A percentile compares a stretch with the other conserved stretches of the same genome.
Evolutionary conservation across 164 flowering plant genomes (phyloP).

Genomic region (Umbilicus rupestris): DNA sequence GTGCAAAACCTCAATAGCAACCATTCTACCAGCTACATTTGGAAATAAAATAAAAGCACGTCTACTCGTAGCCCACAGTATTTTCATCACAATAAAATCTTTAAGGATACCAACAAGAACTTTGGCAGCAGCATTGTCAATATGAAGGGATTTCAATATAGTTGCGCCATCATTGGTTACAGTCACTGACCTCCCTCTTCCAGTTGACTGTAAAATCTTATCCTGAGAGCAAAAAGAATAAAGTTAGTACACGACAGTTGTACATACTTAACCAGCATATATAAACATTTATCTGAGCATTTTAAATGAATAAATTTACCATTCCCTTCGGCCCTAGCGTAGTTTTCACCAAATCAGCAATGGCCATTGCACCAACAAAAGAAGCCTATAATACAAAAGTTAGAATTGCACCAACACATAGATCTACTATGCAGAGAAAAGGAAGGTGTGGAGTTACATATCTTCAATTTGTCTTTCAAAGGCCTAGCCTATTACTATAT

Average conservation of each 20-base stretch:
- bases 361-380: conserved; percentile 96
- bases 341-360: conserved; percentile 91
- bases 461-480: not conserved
- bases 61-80: not conserved
- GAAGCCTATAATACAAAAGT: conserved; percentile 39
- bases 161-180: conserved; percentile 99
- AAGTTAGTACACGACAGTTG: not conserved
- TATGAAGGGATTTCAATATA: conserved; percentile 86
- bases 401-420: not conserved
- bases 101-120: conserved; percentile 92
- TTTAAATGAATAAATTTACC: conserved; percentile 30
- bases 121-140: conserved; percentile 96
- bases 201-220: conserved; percentile 89
- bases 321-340: conserved; percentile 99
- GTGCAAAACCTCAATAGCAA: not conserved
- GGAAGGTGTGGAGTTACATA: not conserved
- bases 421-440: not conserved
- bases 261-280: not conserved
- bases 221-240: conserved; percentile 36
- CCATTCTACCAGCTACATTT: not conserved
- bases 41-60: not conserved
- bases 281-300: too few species aligned
- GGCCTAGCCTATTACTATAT: too few species aligned
- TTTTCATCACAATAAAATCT: not conserved
- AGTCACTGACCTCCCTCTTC: conserved; percentile 72